Base-by-base conservation (phyloP, 371 early-diverging fungal species). In the Thermomucor indicae-seudaticae region DNA sequence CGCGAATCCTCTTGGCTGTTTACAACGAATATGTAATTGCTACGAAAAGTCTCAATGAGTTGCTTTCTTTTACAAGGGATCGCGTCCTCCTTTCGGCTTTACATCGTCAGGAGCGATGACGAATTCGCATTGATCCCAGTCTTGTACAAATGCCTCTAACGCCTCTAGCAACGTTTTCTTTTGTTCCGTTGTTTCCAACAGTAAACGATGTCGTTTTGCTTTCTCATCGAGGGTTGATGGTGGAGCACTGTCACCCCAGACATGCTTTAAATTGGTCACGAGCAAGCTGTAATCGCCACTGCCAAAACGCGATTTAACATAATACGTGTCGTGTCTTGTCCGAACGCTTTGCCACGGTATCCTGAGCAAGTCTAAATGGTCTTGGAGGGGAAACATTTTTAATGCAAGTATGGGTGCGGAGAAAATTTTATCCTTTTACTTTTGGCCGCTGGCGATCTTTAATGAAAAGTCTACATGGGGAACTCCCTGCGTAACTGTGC, bases 381-480 rank as follows among this genome's bases (percentile, higher is more conserved):
- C 4, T 37, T 5, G 19, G 16, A 37, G 37, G 16, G 37, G 37
- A 3, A 37, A 37, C 3, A 5, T 5, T 3, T 19, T 16, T 5
- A 11, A 5, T 37, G 37, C 37, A 37, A 16, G 32, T 32, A 32
- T 32, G 32, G 32, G 8, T 32, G 32, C 32, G 14, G 32, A 10
- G 32, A 32, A 14, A 32, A 32, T 32, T 32, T 7, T 10, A 10
- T 37, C 10, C 37, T 3, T 19, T 19, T 37, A 32, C 32, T 7
- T 37, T 37, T 37, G 10, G 14, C 3, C 12, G 23, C n/a, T 38
- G 22, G 3, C 72, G 32, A 91, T 85, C 71, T 97, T 97, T 43
- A 97, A 80, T 0, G 96, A 96, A 67, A 93, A 97, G 71, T 97
- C 98, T 30, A 97, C 88, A 64, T 92, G 92, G 19, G 92, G 92